Evolutionary conservation across 1,139 yeast genomes (phyloP).

Genomic region (Hemisphaericaspora lyxosophila): DNA sequence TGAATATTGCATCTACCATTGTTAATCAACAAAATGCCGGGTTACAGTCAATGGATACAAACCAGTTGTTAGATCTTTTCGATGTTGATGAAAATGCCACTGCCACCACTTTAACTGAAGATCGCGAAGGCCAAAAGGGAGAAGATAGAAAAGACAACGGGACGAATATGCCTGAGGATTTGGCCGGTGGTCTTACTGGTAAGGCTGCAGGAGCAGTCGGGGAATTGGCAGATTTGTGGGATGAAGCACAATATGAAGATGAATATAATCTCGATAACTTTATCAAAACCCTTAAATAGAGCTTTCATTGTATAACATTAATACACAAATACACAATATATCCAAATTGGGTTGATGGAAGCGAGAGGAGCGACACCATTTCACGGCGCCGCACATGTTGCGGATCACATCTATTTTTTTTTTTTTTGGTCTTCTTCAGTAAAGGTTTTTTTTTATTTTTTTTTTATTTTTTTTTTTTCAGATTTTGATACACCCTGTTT

Average conservation of each 20-base stretch:
- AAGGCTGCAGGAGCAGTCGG: slow-evolving; percentile 75
- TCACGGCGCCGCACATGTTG: background rate
- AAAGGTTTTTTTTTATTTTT: background rate
- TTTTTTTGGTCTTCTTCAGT: background rate
- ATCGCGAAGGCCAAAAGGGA: slow-evolving; percentile 24
- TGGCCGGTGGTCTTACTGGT: slow-evolving; percentile 61
- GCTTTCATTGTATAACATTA: too few species aligned
- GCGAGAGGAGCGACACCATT: too few species aligned
- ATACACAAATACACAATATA: too few species aligned
- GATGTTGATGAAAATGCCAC: slow-evolving; percentile 62
- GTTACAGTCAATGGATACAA: slow-evolving; percentile 92
- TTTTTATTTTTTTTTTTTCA: background rate
- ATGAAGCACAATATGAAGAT: slow-evolving; percentile 91
- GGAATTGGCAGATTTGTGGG: slow-evolving; percentile 95
- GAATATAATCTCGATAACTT: slow-evolving; percentile 93
- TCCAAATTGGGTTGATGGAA: too few species aligned
- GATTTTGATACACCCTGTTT: background rate
- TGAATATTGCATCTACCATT: slow-evolving; percentile 94
- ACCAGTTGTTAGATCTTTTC: slow-evolving; percentile 86
- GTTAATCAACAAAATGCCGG: slow-evolving; percentile 97
- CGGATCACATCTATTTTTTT: background rate
- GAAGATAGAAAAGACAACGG: slow-evolving; percentile 26
- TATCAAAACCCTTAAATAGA: slow-evolving; percentile 66
- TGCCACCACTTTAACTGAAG: slow-evolving; percentile 27
- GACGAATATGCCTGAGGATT: slow-evolving; percentile 47